These are phyloP conservation scores for Blastobotrys americana DNA, from an alignment of 805 yeast species.

Conservation along the genomic window DNA sequence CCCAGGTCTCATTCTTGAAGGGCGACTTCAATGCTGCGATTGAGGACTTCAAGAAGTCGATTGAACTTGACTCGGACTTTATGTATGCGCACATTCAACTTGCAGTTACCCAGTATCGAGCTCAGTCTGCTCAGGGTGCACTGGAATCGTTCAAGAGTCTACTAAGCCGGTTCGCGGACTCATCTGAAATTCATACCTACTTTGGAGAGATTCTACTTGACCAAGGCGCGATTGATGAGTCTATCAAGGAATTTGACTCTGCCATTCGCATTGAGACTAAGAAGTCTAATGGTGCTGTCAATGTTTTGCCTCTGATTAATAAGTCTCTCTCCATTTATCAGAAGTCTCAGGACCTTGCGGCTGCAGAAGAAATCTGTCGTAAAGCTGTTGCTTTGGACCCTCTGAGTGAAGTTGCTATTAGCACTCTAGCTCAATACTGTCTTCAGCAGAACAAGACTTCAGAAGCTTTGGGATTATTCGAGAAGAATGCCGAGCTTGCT, in stretches of 20 bases:
- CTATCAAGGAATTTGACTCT: conserved; percentile 75
- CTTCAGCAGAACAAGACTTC: conserved; percentile 76
- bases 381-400: conserved; percentile 81
- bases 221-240: conserved; percentile 61
- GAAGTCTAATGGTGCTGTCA: conserved; percentile 59
- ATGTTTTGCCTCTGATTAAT: conserved; percentile 84
- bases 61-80: conserved; percentile 64
- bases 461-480: conserved; percentile 75
- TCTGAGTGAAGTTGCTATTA: conserved; percentile 78
- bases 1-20: conserved; percentile 80
- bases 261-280: conserved; percentile 68
- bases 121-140: conserved; percentile 31
- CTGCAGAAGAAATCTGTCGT: conserved; percentile 58
- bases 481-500: conserved; percentile 72
- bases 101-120: conserved; percentile 86
- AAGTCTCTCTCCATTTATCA: conserved; percentile 58
- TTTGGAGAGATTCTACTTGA: conserved; percentile 92
- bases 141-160: conserved; percentile 15
- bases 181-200: conserved; percentile 90
- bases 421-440: conserved; percentile 86
- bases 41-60: conserved; percentile 66
- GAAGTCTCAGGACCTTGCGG: conserved; percentile 38
- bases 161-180: conserved; percentile 62
- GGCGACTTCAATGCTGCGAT: conserved; percentile 69
- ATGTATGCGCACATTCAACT: conserved; percentile 84